Evolutionary conservation across 352 stramenopile species (phyloP).

Genomic region (Phytophthora fragariaefolia): DNA sequence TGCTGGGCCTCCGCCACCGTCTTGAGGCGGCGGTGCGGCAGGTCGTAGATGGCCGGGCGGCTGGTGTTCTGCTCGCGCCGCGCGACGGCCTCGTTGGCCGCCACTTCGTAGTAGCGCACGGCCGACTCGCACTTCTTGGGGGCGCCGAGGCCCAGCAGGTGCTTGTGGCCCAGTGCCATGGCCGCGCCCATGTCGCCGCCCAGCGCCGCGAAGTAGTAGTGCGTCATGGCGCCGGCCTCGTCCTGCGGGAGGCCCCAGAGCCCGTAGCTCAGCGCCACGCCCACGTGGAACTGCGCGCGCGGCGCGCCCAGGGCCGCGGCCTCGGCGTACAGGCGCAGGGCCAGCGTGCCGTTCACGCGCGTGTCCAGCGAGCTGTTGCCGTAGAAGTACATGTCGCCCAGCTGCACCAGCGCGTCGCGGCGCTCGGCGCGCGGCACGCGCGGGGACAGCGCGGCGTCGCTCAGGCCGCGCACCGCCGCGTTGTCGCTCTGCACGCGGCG

Average conservation of each 20-base stretch:
- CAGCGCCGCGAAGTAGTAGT: constrained; percentile 89
- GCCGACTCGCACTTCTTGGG: constrained; percentile 86
- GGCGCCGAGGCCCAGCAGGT: constrained; percentile 74
- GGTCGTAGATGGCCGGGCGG: constrained; percentile 72
- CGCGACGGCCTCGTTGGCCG: constrained; percentile 78
- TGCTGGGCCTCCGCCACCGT: constrained; percentile 74
- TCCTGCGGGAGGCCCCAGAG: constrained; percentile 78
- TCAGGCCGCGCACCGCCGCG: constrained; percentile 47
- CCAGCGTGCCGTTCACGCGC: constrained; percentile 72
- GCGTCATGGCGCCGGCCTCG: constrained; percentile 67
- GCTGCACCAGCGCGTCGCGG: constrained; percentile 66
- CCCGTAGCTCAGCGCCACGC: constrained; percentile 83
- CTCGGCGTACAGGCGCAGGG: constrained; percentile 68
- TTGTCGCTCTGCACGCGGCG: constrained; percentile 35
- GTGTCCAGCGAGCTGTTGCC: constrained; percentile 69
- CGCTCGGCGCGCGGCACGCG: constrained; percentile 38
- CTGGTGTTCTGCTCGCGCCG: constrained; percentile 65
- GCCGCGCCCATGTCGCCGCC: constrained; percentile 64
- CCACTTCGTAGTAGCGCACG: constrained; percentile 90
- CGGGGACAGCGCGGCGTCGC: constrained; percentile 46
- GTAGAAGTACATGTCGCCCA: constrained; percentile 84
- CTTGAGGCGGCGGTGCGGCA: constrained; percentile 78
- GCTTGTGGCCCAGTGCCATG: constrained; percentile 84
- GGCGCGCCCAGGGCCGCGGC: constrained; percentile 64
- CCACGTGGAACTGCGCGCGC: constrained; percentile 85